Evolutionary conservation across 75 land plant genomes (phyloP), one percentile per base, ranked within the genome.

Genomic region (Isoetes taiwanensis): DNA sequence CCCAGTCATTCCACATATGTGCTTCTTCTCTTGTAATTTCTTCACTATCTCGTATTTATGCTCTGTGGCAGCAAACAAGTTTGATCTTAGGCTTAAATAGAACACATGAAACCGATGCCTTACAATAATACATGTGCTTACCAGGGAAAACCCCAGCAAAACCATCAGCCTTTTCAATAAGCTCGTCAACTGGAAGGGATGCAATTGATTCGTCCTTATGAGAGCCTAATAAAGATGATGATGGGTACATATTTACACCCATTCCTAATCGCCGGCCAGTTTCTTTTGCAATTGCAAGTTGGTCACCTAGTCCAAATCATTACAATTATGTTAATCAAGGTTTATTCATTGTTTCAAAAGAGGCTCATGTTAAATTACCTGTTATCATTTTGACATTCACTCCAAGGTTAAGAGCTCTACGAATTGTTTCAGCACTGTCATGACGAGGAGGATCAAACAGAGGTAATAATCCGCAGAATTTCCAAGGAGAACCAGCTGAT

Each of bases 1-100:
- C 3, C 88, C 87, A 1, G 88, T 84, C 88, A 84, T 82, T 11
- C 86, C 88, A 33, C 86, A 82, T 12, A 78, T 78, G 41, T 84
- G 86, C 63, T 82, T 82, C 69, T 63, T 78, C 27, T 75, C 86
- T 50, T 83, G 83, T 38, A 83, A 63, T 56, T 54, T 60, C 64
- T 63, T 74, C 64, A 81, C 81, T 9, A 81, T 81, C 54, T 78
- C 78, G 33, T 81, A 78, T 42, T 81, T 81, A 64, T 81, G 85
- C 73, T 81, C 85, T 77, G 71, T 60, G 41, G n/a, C 30, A 8
- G n/a, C 33, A 37, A 20, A 28, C 34, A 28, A 2, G 4, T 28
- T 41, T n/a, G 5, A 34, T 3, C 31, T 10, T 48, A 10, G 5
- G 9, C 9, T 55, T 35, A 14, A 37, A 37, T 9, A 14, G 12